Conservation (phyloP, 108 stramenopile species). For the Pseudonitzschia pungens region DNA sequence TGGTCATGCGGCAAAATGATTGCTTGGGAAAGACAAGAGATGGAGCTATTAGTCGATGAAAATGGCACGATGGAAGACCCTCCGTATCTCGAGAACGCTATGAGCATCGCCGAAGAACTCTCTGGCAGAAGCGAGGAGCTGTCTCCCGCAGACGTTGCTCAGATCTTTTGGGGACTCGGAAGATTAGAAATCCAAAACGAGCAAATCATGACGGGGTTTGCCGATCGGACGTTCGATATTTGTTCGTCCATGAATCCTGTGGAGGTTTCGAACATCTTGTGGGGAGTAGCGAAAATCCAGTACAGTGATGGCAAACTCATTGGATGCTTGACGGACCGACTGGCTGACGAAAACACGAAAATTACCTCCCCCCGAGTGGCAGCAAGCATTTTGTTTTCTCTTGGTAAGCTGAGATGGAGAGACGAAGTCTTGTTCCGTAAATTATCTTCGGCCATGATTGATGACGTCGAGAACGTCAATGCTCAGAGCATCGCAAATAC, state of each 20-base stretch:
- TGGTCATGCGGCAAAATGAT: conserved; percentile 81
- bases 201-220: conserved; percentile 15
- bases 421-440: conserved; percentile 53
- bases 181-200: conserved; percentile 39
- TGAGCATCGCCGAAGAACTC: conserved; percentile 36
- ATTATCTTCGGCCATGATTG: conserved; percentile 44
- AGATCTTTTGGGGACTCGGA: conserved; percentile 67
- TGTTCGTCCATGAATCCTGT: conserved; percentile 38
- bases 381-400: conserved; percentile 52
- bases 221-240: conserved; percentile 30
- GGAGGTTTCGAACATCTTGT: conserved; percentile 64
- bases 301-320: conserved; percentile 39
- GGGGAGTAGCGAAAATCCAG: conserved; percentile 55
- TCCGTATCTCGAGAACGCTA: conserved; percentile 48
- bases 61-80: conserved; percentile 23
- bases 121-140: conserved; percentile 38
- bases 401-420: conserved; percentile 51
- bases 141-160: conserved; percentile 58
- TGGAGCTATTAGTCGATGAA: background rate
- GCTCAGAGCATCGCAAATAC: conserved; percentile 68
- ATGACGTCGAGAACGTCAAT: conserved; percentile 44
- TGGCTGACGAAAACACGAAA: conserved; percentile 23
- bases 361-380: conserved; percentile 55
- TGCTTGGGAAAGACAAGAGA: conserved; percentile 17
- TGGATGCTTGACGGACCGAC: conserved; percentile 25